Percentiles rank a stretch among this genome's conserved stretches.
Conservation (phyloP, 495 filamentous ascomycete species). For the Pseudevernia furfuracea region DNA sequence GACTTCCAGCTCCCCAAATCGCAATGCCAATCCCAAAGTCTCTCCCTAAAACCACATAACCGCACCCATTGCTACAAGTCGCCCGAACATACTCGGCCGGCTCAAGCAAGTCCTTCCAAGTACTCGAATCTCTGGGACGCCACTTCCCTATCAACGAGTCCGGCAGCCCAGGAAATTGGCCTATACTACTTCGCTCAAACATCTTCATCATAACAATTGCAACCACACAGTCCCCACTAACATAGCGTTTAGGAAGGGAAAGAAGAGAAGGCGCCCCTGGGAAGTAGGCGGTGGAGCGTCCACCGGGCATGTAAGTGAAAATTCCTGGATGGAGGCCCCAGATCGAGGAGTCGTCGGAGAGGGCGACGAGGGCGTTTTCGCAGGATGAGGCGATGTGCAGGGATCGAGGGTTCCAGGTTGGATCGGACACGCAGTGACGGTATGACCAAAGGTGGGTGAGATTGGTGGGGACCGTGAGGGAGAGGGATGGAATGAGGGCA, state of each 20-base stretch:
- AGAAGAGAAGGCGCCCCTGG: background rate
- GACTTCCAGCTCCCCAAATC: constrained; percentile 12
- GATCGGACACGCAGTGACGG: background rate
- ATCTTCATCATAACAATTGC: constrained; percentile 18
- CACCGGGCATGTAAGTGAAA: background rate
- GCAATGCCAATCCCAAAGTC: background rate
- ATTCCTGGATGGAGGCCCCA: background rate
- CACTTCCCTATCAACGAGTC: background rate
- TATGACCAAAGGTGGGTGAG: background rate
- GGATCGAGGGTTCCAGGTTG: background rate
- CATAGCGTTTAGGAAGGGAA: constrained; percentile 8
- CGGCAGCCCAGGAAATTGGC: constrained; percentile 4
- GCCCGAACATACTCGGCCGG: constrained; percentile 6
- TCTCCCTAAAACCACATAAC: constrained; percentile 4
- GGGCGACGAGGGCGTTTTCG: constrained; percentile 3
- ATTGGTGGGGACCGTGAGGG: background rate
- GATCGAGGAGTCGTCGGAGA: constrained; percentile 6
- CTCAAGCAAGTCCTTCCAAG: constrained; percentile 4
- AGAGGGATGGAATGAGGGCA: background rate
- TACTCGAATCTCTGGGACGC: background rate
- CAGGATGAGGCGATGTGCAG: constrained; percentile 2
- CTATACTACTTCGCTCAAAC: constrained; percentile 3
- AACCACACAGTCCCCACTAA: constrained; percentile 8
- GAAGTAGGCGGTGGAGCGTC: background rate
- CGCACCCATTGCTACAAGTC: constrained; percentile 9